Evolutionary conservation across 2,329 filamentous ascomycete species (phyloP).

Genomic region (Alternaria triticimaculans): DNA sequence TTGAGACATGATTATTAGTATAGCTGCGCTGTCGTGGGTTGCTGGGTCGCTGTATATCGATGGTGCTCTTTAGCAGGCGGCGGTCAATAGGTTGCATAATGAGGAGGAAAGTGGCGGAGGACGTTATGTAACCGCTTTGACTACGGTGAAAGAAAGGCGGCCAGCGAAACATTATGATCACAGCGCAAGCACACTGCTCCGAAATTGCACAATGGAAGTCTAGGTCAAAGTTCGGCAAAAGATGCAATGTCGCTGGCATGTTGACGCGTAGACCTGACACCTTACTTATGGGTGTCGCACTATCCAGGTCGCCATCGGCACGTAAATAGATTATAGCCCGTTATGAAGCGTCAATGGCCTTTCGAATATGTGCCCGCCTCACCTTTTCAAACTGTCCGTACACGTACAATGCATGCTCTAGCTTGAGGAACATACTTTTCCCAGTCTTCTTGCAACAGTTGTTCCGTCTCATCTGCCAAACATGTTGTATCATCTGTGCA

Average conservation of each 20-base stretch:
- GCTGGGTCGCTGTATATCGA: neutral
- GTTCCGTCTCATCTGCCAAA: neutral
- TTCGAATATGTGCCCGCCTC: rapidly evolving
- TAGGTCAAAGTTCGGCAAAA: neutral
- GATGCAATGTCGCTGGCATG: neutral
- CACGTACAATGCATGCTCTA: no score
- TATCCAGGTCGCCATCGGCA: rapidly evolving
- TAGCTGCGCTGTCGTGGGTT: neutral
- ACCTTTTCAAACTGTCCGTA: rapidly evolving
- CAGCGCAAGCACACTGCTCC: neutral
- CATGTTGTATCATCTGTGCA: neutral
- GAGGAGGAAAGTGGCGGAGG: neutral
- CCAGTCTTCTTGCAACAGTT: neutral
- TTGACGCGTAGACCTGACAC: neutral
- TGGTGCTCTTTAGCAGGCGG: neutral
- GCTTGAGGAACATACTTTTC: neutral
- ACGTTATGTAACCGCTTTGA: neutral
- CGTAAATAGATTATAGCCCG: neutral
- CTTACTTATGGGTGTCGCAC: neutral
- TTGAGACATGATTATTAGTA: neutral
- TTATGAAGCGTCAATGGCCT: neutral
- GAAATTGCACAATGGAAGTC: neutral
- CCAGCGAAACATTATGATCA: neutral
- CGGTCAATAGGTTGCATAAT: neutral
- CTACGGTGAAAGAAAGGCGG: neutral